These are phyloP conservation scores for Podaxis rugospora DNA, from an alignment of 768 basidiomycete species.

Conservation along the genomic window DNA sequence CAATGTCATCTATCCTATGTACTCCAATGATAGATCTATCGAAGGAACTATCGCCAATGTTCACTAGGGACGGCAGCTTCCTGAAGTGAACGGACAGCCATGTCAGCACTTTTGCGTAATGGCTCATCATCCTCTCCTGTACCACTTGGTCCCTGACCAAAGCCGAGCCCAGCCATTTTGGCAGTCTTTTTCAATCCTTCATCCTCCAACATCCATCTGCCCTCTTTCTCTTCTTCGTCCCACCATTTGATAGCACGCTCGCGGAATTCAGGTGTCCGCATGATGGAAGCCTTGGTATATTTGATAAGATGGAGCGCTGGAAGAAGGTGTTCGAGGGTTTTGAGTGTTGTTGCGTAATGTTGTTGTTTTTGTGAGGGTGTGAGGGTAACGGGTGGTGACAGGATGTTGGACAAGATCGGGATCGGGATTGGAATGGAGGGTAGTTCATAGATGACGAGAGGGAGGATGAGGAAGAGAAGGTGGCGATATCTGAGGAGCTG, in stretches of 20 bases:
- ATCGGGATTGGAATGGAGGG: conserved; percentile 26
- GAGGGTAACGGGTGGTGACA: conserved; percentile 25
- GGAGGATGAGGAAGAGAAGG: conserved; percentile 53
- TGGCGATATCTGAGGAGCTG: conserved; percentile 49
- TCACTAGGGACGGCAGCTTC: conserved; percentile 11
- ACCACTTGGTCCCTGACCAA: conserved; percentile 21
- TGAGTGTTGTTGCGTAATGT: conserved; percentile 10
- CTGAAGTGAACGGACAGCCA: conserved; percentile 11
- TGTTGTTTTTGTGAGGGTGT: conserved; percentile 12
- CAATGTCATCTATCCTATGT: background rate
- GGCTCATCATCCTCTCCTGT: conserved; percentile 6
- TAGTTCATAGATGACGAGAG: conserved; percentile 39
- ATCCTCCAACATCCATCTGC: conserved; percentile 44
- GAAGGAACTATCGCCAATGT: conserved; percentile 9
- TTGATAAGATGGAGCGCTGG: conserved; percentile 51
- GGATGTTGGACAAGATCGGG: conserved; percentile 23
- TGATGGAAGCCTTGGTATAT: conserved; percentile 50
- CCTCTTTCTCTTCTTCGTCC: conserved; percentile 50
- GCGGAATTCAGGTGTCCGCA: conserved; percentile 48
- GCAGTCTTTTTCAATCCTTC: conserved; percentile 43
- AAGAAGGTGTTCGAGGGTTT: conserved; percentile 32
- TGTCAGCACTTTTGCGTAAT: conserved; percentile 8
- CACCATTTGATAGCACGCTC: conserved; percentile 51
- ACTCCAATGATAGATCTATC: background rate
- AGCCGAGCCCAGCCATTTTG: conserved; percentile 38